Percentiles rank a stretch among this genome's conserved stretches.
These are phyloP conservation scores for Populus hybrid DNA, from an alignment of 441 rosid species.

Conservation along the genomic window DNA sequence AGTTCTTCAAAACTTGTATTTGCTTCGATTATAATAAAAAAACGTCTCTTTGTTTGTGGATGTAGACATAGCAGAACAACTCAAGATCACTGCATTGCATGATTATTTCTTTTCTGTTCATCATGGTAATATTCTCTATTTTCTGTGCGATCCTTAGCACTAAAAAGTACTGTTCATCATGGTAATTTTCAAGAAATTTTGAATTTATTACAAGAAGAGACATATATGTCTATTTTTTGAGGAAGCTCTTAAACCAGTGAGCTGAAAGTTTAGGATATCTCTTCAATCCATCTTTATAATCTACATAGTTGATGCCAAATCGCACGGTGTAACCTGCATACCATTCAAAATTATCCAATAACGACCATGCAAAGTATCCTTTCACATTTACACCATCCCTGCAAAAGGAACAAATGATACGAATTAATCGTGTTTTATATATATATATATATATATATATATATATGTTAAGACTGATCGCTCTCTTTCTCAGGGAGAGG, in stretches of 20 bases:
- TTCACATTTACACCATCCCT: slow-evolving; percentile 50
- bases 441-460: neutral
- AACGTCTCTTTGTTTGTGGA: no score
- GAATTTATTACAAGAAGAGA: neutral
- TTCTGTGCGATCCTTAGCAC: neutral
- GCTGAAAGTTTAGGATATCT: slow-evolving; percentile 53
- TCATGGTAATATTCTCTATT: no score
- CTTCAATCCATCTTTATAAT: slow-evolving; percentile 40
- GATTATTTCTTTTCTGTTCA: no score
- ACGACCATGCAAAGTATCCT: slow-evolving; percentile 58
- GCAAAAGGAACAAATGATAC: neutral
- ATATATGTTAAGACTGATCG: no score
- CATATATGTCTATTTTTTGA: slow-evolving; percentile 22
- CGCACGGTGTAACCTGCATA: slow-evolving; percentile 42
- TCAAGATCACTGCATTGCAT: no score
- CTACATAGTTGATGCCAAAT: slow-evolving; percentile 57
- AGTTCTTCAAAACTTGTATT: no score
- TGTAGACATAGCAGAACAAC: no score
- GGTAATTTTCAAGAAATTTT: no score
- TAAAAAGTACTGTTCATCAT: neutral
- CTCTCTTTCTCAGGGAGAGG: no score
- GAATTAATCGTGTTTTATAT: neutral
- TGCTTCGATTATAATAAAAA: no score
- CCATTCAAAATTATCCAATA: slow-evolving; percentile 58
- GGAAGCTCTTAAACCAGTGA: slow-evolving; percentile 45